phyloP scores from a whole-genome alignment of 805 yeast species.

The Hanseniaspora clermontiae region DNA sequence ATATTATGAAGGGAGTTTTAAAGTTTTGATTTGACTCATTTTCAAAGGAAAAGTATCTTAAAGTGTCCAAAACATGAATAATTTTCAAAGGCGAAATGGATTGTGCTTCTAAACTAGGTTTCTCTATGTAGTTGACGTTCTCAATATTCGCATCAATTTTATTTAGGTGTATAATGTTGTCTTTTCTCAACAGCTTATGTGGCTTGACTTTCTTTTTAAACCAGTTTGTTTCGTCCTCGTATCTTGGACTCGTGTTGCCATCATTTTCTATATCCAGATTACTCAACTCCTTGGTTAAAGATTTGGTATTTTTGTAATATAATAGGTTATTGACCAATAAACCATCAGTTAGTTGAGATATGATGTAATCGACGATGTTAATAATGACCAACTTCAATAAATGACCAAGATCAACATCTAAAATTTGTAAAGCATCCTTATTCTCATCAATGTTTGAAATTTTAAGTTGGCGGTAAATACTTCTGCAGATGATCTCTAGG shows the following conservation, averaged over 20 bases:
- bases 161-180: conserved; percentile 27
- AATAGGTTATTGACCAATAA: conserved; percentile 56
- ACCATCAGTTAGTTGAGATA: conserved; percentile 39
- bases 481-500: background rate
- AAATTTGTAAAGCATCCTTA: background rate
- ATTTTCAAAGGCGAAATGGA: conserved; percentile 76
- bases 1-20: conserved; percentile 30
- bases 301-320: conserved; percentile 65
- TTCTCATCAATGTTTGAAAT: background rate
- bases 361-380: conserved; percentile 55
- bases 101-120: conserved; percentile 63
- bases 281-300: conserved; percentile 56
- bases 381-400: conserved; percentile 48
- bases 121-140: background rate
- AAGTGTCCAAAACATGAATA: conserved; percentile 77
- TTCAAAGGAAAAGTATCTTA: conserved; percentile 63
- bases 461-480: background rate
- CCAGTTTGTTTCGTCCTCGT: conserved; percentile 15
- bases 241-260: conserved; percentile 20
- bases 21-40: conserved; percentile 65
- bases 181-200: conserved; percentile 41
- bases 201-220: conserved; percentile 21
- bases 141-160: background rate
- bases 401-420: conserved; percentile 18
- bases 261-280: conserved; percentile 50